Conservation (phyloP, 768 basidiomycete species). For the Austroboletus festivus region DNA sequence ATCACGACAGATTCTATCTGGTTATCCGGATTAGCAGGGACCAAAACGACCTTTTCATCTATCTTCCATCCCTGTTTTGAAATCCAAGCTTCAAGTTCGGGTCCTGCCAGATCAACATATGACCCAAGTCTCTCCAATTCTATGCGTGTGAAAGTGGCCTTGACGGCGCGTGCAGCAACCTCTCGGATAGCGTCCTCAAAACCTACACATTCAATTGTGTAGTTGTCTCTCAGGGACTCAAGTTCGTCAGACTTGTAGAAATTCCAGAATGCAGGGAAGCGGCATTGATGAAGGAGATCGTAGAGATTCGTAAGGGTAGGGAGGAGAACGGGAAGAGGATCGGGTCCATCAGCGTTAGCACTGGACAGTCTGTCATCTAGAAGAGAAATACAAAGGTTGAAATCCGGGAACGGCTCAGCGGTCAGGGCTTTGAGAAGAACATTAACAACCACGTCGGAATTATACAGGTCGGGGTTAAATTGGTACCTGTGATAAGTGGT, state of each 20-base stretch:
- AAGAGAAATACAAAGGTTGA: conserved; percentile 91
- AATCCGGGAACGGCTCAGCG: conserved; percentile 84
- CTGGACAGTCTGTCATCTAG: conserved; percentile 67
- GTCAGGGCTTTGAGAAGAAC: conserved; percentile 91
- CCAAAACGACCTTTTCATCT: conserved; percentile 56
- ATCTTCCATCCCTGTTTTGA: conserved; percentile 64
- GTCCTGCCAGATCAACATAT: conserved; percentile 68
- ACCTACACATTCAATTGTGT: conserved; percentile 78
- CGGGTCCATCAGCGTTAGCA: conserved; percentile 68
- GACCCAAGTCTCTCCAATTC: conserved; percentile 60
- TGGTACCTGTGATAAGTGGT: conserved; percentile 68
- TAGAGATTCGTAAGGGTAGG: conserved; percentile 66
- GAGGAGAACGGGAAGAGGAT: conserved; percentile 71
- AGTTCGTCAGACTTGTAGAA: conserved; percentile 68
- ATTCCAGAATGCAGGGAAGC: conserved; percentile 85
- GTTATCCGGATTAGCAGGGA: conserved; percentile 85
- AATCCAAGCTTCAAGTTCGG: conserved; percentile 58
- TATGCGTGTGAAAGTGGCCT: conserved; percentile 75
- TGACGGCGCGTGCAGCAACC: conserved; percentile 74
- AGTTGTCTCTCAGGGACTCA: conserved; percentile 76
- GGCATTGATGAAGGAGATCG: conserved; percentile 74
- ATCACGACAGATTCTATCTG: conserved; percentile 83
- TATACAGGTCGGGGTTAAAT: conserved; percentile 91
- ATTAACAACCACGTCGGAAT: conserved; percentile 90
- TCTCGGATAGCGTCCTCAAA: conserved; percentile 82